Percentiles rank a stretch among this genome's conserved stretches.
Evolutionary conservation across 2,329 filamentous ascomycete species (phyloP).

Genomic region (Hirsutella rhossiliensis): DNA sequence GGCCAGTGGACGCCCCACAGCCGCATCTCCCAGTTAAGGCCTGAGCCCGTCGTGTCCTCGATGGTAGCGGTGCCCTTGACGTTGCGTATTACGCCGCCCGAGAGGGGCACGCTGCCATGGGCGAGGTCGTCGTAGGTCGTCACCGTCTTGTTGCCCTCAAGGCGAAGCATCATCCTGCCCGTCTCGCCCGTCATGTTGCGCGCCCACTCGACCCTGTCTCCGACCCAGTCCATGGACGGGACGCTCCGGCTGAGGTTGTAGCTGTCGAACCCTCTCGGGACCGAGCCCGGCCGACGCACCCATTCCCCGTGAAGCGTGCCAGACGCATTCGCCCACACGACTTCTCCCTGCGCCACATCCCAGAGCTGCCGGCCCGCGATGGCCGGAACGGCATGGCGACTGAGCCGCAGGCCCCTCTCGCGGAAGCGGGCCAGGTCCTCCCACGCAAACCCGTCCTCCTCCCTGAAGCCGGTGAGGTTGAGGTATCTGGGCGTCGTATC

Average conservation of each 20-base stretch:
- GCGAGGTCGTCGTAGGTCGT: constrained; percentile 29
- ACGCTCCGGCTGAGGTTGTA: constrained; percentile 55
- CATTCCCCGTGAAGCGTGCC: constrained; percentile 68
- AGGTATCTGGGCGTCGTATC: constrained; percentile 30
- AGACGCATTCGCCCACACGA: constrained; percentile 67
- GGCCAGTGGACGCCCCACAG: constrained; percentile 81
- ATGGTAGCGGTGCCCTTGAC: constrained; percentile 60
- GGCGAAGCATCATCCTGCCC: constrained; percentile 56
- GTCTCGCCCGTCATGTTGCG: constrained; percentile 68
- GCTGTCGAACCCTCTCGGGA: constrained; percentile 30
- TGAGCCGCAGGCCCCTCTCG: constrained; percentile 50
- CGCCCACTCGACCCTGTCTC: constrained; percentile 48
- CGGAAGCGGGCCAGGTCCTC: constrained; percentile 56
- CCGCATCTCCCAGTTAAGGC: constrained; percentile 67
- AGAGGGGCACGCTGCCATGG: constrained; percentile 19
- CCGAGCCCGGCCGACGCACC: constrained; percentile 44
- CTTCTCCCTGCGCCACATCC: constrained; percentile 24
- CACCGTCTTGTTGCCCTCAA: constrained; percentile 44
- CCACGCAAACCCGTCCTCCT: constrained; percentile 69
- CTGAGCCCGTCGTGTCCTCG: constrained; percentile 53
- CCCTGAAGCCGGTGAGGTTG: constrained; percentile 67
- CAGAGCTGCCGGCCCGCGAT: constrained; percentile 28
- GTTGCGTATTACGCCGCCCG: constrained; percentile 50
- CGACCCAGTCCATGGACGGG: constrained; percentile 54
- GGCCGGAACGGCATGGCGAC: constrained; percentile 35